Evolutionary conservation across 2,329 filamentous ascomycete genomes (phyloP).

Genomic region (Microascus cirrosus): DNA sequence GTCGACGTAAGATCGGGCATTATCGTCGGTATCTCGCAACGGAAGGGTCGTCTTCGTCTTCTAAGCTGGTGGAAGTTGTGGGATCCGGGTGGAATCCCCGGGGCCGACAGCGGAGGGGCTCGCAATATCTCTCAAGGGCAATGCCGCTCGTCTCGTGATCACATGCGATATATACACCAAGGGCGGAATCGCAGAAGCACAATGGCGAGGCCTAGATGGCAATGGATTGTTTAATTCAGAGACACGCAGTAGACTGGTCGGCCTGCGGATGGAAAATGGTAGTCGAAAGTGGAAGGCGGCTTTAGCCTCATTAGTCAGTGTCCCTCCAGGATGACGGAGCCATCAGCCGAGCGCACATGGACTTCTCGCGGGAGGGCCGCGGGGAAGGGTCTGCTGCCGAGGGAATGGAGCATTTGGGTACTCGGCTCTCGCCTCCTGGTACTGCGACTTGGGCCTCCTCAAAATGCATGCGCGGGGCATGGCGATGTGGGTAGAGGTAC

Average conservation of each 20-base stretch:
- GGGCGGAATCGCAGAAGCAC: too few species aligned
- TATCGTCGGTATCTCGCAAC: neutral
- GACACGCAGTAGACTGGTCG: too few species aligned
- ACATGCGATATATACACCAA: too few species aligned
- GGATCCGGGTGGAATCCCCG: too few species aligned
- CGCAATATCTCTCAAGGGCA: too few species aligned
- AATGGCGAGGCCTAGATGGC: too few species aligned
- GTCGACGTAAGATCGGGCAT: neutral
- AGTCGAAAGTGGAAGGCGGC: neutral
- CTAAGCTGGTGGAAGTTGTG: neutral
- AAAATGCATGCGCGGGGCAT: neutral
- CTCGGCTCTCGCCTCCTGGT: neutral
- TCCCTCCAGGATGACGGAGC: neutral
- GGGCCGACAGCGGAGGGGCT: too few species aligned
- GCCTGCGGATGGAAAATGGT: neutral
- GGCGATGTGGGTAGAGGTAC: neutral
- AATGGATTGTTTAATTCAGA: too few species aligned
- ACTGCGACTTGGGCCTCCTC: neutral
- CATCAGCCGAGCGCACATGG: neutral
- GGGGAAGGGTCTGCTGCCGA: neutral
- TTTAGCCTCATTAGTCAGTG: neutral
- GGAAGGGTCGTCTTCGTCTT: neutral
- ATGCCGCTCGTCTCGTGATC: too few species aligned
- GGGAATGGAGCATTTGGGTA: neutral
- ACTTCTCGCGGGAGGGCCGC: too few species aligned